A percentile compares a stretch with the other conserved stretches of the same genome.
Evolutionary conservation across 441 rosid species (phyloP).

Genomic region (Pelargonium cotyledonis): DNA sequence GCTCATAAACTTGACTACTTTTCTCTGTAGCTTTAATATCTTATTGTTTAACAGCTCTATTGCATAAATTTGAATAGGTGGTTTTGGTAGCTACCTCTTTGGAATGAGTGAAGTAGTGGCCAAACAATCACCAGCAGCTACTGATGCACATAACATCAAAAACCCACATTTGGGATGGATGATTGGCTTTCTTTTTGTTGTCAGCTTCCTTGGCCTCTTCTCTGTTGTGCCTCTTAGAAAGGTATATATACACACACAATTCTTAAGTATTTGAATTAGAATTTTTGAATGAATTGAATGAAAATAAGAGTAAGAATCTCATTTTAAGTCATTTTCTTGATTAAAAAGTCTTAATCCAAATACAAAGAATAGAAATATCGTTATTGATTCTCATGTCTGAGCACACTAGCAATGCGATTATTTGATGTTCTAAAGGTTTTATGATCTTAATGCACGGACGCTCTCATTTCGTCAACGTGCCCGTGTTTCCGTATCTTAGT

Average conservation of each 20-base stretch:
- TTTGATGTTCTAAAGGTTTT: too few relatives aligned
- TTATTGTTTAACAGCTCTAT: background rate
- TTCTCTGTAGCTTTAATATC: background rate
- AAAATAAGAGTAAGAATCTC: too few relatives aligned
- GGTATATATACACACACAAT: constrained; percentile 9
- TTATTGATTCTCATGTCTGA: too few relatives aligned
- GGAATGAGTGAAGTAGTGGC: constrained; percentile 18
- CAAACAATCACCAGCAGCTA: background rate
- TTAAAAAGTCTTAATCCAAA: too few relatives aligned
- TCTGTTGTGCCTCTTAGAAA: constrained; percentile 21
- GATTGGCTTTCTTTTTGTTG: constrained; percentile 24
- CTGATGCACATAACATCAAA: constrained; percentile 5
- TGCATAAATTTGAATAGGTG: constrained; percentile 10
- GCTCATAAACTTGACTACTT: background rate
- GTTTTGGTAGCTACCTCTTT: constrained; percentile 21
- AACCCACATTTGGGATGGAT: constrained; percentile 20
- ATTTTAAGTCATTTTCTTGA: too few relatives aligned
- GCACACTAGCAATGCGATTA: too few relatives aligned
- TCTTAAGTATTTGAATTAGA: too few relatives aligned
- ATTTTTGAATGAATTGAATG: too few relatives aligned
- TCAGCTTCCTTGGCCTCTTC: constrained; percentile 26
- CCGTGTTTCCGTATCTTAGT: too few relatives aligned
- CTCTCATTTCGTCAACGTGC: too few relatives aligned
- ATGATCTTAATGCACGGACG: too few relatives aligned
- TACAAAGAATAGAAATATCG: too few relatives aligned